Evolutionary conservation across 2,329 filamentous ascomycete genomes (phyloP).

Genomic region (Colletotrichum cuscutae): DNA sequence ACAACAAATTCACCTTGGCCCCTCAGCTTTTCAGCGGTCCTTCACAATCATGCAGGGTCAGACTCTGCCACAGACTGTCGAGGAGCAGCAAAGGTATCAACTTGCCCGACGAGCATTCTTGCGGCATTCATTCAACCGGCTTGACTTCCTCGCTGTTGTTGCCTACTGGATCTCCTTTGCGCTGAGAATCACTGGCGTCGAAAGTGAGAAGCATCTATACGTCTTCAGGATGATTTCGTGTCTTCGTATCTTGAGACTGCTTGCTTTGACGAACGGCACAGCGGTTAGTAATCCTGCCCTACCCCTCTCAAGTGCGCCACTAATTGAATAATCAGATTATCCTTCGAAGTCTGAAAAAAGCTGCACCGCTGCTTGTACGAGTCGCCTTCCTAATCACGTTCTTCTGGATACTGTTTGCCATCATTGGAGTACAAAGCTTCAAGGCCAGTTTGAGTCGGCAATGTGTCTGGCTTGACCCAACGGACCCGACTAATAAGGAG

Average conservation of each 20-base stretch:
- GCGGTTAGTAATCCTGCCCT: constrained; percentile 67
- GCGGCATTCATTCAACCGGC: constrained; percentile 92
- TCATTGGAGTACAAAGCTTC: constrained; percentile 96
- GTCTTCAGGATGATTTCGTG: constrained; percentile 98
- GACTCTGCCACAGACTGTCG: constrained; percentile 69
- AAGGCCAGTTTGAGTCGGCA: constrained; percentile 82
- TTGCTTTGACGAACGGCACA: constrained; percentile 92
- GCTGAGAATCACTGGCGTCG: constrained; percentile 75
- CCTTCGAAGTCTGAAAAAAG: constrained; percentile 92
- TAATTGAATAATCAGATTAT: constrained; percentile 73
- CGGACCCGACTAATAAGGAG: constrained; percentile 62
- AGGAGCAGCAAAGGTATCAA: constrained; percentile 84
- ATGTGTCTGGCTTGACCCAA: constrained; percentile 80
- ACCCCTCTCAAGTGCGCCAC: constrained; percentile 11
- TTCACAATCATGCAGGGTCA: constrained; percentile 80
- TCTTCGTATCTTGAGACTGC: constrained; percentile 88
- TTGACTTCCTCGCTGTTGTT: constrained; percentile 95
- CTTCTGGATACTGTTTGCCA: constrained; percentile 98
- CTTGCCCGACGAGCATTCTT: constrained; percentile 92
- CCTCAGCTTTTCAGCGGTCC: constrained; percentile 77
- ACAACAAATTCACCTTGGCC: constrained; percentile 57
- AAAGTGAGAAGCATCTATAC: constrained; percentile 78
- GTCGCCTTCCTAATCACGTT: constrained; percentile 95
- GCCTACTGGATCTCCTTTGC: constrained; percentile 93
- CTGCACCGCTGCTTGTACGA: constrained; percentile 88